A percentile compares a stretch with the other conserved stretches of the same genome.
These are phyloP conservation scores for Blastobotrys chiropterorum DNA, from an alignment of 805 yeast species.

Conservation along the genomic window DNA sequence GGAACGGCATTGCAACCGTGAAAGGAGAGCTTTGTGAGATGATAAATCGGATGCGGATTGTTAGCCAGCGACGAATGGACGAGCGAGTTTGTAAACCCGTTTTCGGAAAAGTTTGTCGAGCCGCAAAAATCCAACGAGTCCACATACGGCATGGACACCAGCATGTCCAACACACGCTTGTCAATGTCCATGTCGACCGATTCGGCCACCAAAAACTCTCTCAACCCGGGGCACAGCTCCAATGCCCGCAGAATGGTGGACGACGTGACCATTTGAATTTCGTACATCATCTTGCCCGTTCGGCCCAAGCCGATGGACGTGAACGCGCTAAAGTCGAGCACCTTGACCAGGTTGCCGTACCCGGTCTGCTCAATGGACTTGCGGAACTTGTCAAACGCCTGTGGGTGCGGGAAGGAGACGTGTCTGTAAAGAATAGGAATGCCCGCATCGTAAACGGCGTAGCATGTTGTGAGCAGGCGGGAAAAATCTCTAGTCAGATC, in stretches of 20 bases:
- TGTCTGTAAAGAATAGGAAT: constrained; percentile 33
- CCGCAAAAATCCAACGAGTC: constrained; percentile 85
- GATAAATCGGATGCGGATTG: constrained; percentile 8
- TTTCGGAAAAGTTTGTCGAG: constrained; percentile 50
- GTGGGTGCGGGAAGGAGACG: constrained; percentile 64
- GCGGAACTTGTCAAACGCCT: constrained; percentile 66
- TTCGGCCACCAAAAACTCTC: constrained; percentile 79
- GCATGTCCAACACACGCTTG: constrained; percentile 43
- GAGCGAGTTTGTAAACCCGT: constrained; percentile 53
- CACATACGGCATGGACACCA: constrained; percentile 53
- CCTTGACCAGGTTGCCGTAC: constrained; percentile 48
- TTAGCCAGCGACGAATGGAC: constrained; percentile 27
- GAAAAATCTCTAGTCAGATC: constrained; percentile 16
- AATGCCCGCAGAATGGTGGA: constrained; percentile 62
- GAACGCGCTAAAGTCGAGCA: constrained; percentile 81
- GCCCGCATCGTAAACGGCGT: constrained; percentile 30
- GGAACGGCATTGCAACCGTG: constrained; percentile 84
- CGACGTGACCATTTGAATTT: constrained; percentile 83
- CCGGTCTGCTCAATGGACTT: constrained; percentile 48
- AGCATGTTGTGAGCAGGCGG: constrained; percentile 23
- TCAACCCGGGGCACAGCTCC: constrained; percentile 51
- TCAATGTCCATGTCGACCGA: constrained; percentile 80
- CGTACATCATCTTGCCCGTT: constrained; percentile 83
- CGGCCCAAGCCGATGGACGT: constrained; percentile 87
- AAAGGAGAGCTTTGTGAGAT: constrained; percentile 52